Evolutionary conservation across 805 yeast species (phyloP).

Genomic region (Saccharomycopsis fodiens): DNA sequence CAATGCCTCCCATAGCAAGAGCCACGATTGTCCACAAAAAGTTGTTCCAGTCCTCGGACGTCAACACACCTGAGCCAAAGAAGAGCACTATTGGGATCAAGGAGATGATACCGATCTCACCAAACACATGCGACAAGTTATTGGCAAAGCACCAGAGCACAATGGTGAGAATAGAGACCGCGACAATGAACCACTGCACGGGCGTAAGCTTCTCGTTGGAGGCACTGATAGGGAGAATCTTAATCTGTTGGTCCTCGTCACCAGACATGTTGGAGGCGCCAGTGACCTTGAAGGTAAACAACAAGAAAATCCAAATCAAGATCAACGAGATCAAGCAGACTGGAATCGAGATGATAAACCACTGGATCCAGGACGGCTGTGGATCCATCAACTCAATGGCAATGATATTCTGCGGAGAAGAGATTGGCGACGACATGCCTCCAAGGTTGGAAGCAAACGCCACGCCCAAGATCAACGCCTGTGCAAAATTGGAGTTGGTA

Average conservation of each 20-base stretch:
- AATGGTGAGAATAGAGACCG: constrained; percentile 66
- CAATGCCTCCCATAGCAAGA: constrained; percentile 96
- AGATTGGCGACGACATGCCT: constrained; percentile 97
- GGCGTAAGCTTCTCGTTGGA: constrained; percentile 59
- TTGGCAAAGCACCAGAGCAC: constrained; percentile 86
- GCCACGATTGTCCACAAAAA: constrained; percentile 95
- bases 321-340: constrained; percentile 58
- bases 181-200: constrained; percentile 68
- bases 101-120: constrained; percentile 97
- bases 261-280: constrained; percentile 27
- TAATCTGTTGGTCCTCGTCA: not conserved
- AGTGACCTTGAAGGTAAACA: constrained; percentile 54
- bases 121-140: constrained; percentile 61
- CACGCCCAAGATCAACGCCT: constrained; percentile 82
- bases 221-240: constrained; percentile 49
- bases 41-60: constrained; percentile 88
- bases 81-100: constrained; percentile 83
- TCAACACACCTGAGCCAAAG: constrained; percentile 82
- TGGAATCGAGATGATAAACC: constrained; percentile 88
- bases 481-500: constrained; percentile 67
- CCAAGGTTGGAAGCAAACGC: constrained; percentile 92
- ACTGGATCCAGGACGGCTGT: constrained; percentile 73
- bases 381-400: constrained; percentile 81
- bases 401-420: constrained; percentile 92
- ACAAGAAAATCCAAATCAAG: constrained; percentile 64